Percentiles rank a stretch among this genome's conserved stretches.
phyloP scores from a whole-genome alignment of 192 early-diverging fungal species.

The Rhizoclosmatium sp. region DNA sequence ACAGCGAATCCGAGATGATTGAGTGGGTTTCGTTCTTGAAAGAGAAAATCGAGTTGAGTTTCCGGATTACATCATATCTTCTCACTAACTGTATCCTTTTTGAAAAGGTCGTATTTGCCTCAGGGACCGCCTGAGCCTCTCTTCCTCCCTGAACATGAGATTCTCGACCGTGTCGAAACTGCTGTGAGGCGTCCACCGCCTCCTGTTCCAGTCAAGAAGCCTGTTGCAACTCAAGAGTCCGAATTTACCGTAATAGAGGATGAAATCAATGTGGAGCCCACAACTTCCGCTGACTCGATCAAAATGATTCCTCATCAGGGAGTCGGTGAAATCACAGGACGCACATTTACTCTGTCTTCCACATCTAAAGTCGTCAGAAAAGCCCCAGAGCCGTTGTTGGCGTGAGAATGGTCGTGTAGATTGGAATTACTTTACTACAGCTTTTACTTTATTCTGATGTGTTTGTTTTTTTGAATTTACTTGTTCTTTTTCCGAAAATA shows the following conservation, averaged over 20 bases:
- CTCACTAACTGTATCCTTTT: background rate
- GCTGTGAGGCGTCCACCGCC: background rate
- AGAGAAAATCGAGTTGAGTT: slow-evolving; percentile 36
- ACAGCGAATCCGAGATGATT: slow-evolving; percentile 41
- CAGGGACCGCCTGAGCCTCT: slow-evolving; percentile 35
- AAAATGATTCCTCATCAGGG: background rate
- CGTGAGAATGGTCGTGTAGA: background rate
- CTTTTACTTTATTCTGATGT: background rate
- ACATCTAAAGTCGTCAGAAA: background rate
- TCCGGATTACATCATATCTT: background rate
- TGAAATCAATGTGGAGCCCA: background rate
- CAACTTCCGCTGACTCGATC: background rate
- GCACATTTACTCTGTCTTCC: background rate
- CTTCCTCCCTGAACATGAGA: slow-evolving; percentile 25
- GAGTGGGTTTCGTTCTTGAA: slow-evolving; percentile 43
- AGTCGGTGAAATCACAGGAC: slow-evolving; percentile 2
- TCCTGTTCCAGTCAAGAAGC: background rate
- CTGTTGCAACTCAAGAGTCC: background rate
- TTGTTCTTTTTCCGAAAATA: slow-evolving; percentile 63
- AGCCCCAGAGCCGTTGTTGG: background rate
- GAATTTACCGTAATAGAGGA: background rate
- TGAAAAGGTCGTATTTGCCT: slow-evolving; percentile 31
- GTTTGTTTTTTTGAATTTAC: slow-evolving; percentile 31
- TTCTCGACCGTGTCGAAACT: slow-evolving; percentile 24
- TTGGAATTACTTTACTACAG: background rate